Percentiles rank a stretch among this genome's conserved stretches.
Conservation (phyloP, 2,329 filamentous ascomycete genomes). For the Nothopassalora personata region DNA sequence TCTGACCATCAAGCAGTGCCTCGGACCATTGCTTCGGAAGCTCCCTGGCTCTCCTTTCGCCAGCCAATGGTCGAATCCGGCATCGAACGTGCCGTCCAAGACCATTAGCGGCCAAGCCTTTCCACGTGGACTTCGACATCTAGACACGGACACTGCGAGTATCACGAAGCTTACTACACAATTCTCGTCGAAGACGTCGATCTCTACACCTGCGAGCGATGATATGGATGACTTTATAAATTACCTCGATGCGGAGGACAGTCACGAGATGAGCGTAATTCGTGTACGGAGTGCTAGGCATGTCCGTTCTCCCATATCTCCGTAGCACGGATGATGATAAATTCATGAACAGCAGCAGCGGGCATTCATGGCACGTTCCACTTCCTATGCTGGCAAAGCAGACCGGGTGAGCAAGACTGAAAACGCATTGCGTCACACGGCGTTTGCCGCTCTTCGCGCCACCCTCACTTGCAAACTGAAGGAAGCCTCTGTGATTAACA, state of each 20-base stretch:
- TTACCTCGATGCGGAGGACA: background rate
- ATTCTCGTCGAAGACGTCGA: background rate
- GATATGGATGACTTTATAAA: constrained; percentile 2
- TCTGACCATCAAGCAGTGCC: background rate
- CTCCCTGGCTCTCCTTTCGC: constrained; percentile 6
- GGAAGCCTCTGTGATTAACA: no score
- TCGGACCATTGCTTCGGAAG: constrained; percentile 9
- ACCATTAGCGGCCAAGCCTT: background rate
- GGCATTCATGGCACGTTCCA: no score
- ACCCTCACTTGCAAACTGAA: no score
- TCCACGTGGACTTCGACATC: background rate
- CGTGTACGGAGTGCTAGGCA: constrained; percentile 2
- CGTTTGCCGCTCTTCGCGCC: no score
- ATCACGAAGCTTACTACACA: constrained; percentile 1
- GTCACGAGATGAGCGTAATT: constrained; percentile 3
- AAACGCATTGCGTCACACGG: no score
- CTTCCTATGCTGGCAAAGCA: no score
- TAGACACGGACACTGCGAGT: constrained; percentile 1
- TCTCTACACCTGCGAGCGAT: background rate
- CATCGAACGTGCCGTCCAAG: background rate
- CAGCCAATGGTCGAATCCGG: background rate
- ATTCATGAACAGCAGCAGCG: background rate
- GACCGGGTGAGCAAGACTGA: no score
- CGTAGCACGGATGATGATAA: background rate
- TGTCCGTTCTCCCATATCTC: background rate